A percentile compares a stretch with the other conserved stretches of the same genome.
phyloP scores from a whole-genome alignment of 164 flowering plant genomes.

The Magnolia changhungtana region DNA sequence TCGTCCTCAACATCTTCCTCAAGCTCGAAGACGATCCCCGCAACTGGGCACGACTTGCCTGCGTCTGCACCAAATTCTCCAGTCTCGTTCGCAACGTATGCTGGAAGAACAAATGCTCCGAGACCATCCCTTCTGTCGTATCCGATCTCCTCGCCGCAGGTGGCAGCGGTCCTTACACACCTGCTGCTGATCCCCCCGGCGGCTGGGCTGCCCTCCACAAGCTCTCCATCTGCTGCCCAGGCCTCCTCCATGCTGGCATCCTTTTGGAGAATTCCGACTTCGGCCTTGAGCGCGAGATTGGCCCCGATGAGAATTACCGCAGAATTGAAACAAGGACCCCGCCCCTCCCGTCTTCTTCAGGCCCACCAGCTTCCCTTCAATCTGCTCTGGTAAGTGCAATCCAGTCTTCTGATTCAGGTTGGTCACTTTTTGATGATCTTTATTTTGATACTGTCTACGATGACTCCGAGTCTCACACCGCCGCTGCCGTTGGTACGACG shows the following conservation, averaged over 20 bases:
- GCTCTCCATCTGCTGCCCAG: conserved; percentile 90
- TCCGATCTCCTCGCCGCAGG: conserved; percentile 49
- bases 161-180: not conserved
- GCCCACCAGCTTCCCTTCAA: not conserved
- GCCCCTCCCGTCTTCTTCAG: not conserved
- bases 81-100: conserved; percentile 48
- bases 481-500: not conserved
- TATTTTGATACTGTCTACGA: conserved; percentile 63
- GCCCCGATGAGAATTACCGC: conserved; percentile 55
- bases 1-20: conserved; percentile 60
- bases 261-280: conserved; percentile 84
- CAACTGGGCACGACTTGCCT: conserved; percentile 72
- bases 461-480: conserved; percentile 33
- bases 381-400: not conserved
- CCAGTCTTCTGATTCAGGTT: conserved; percentile 29
- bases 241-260: conserved; percentile 77
- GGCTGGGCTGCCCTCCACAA: conserved; percentile 86
- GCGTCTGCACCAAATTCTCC: conserved; percentile 73
- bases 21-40: conserved; percentile 84
- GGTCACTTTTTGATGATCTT: conserved; percentile 87
- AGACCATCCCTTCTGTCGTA: conserved; percentile 57
- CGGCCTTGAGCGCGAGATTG: conserved; percentile 85
- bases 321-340: not conserved
- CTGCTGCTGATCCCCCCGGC: conserved; percentile 35
- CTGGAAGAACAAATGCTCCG: conserved; percentile 54